Evolutionary conservation across 208 protist species (phyloP), one percentile per base, ranked within the genome.

Genomic region (Leishmania gerbilli): DNA sequence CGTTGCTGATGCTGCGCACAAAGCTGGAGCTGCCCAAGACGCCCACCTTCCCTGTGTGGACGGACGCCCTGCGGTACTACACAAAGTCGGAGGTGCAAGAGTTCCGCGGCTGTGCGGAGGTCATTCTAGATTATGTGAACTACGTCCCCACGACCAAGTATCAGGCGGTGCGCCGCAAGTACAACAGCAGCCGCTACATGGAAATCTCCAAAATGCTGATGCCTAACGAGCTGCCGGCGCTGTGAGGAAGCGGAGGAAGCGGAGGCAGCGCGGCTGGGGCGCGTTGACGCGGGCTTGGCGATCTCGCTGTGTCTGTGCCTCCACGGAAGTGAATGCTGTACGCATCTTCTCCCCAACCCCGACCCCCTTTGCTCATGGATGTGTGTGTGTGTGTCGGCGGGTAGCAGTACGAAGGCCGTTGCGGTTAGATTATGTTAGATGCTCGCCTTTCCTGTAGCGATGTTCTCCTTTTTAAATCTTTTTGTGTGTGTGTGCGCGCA

Each of bases 91-190:
- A 88, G 45, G 80, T 96, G 65, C 69, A 37, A 9, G 91, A 95
- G 24, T 95, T 97, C 79, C 87, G 87, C 68, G 90, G 86, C 55
- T 97, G 94, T 71, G 95, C 95, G 5, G 87, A 93, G 82, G 84
- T 84, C 27, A 95, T 98, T n/a, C 81, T 98, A 24, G 90, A 95
- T 27, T 95, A 92, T 82, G 89, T 96, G 40, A 86, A 88, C 74
- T 92, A 93, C 84, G 83, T 97, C 21, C 88, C 91, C 45, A 97
- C 92, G 11, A 96, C 90, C 68, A 94, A 95, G 80, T 97, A 95
- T 76, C 93, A 97, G 76, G 92, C 95, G 53, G 91, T 98, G 76
- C 92, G 92, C 58, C 91, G 90, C 55, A 98, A 98, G 89, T 98
- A 98, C 87, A 93, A 88, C 84, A 94, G 86, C 81, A 79, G 76